These are phyloP conservation scores for Leucosporidium yakuticum DNA, from an alignment of 768 basidiomycete genomes.

Conservation along the genomic window DNA sequence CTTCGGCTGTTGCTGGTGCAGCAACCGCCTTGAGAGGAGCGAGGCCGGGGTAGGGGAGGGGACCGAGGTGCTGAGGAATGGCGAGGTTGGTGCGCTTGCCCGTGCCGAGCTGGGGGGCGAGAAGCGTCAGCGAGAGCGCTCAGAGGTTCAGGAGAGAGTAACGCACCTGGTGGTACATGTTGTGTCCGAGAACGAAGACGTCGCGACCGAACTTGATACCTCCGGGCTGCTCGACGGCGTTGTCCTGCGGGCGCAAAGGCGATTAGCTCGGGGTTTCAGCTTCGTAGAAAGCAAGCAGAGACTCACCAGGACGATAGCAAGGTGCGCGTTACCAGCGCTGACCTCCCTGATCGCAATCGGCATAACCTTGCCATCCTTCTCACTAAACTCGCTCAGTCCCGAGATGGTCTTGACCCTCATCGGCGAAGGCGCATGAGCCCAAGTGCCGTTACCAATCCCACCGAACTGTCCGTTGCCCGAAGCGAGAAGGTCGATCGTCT, in stretches of 20 bases:
- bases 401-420: slow-evolving; percentile 70
- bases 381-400: slow-evolving; percentile 72
- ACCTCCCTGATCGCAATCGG: slow-evolving; percentile 34
- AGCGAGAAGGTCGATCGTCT: slow-evolving; percentile 20
- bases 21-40: background rate
- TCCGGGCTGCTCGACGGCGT: slow-evolving; percentile 28
- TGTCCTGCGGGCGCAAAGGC: slow-evolving; percentile 13
- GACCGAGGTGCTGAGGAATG: slow-evolving; percentile 46
- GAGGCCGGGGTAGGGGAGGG: slow-evolving; percentile 34
- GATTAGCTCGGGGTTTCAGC: background rate
- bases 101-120: slow-evolving; percentile 45
- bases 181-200: slow-evolving; percentile 37
- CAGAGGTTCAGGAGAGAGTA: background rate
- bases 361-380: slow-evolving; percentile 15
- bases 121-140: background rate
- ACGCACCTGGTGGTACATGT: slow-evolving; percentile 33
- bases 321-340: slow-evolving; percentile 32
- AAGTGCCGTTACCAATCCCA: slow-evolving; percentile 48
- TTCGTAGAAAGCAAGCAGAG: background rate
- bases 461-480: slow-evolving; percentile 23
- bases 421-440: slow-evolving; percentile 65
- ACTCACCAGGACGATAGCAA: slow-evolving; percentile 33
- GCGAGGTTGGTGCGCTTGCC: slow-evolving; percentile 46
- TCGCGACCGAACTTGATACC: slow-evolving; percentile 32
- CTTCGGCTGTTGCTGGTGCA: slow-evolving; percentile 13